Evolutionary conservation across 768 basidiomycete genomes (phyloP), one percentile per base, ranked within the genome.

Genomic region (Russula abietina): DNA sequence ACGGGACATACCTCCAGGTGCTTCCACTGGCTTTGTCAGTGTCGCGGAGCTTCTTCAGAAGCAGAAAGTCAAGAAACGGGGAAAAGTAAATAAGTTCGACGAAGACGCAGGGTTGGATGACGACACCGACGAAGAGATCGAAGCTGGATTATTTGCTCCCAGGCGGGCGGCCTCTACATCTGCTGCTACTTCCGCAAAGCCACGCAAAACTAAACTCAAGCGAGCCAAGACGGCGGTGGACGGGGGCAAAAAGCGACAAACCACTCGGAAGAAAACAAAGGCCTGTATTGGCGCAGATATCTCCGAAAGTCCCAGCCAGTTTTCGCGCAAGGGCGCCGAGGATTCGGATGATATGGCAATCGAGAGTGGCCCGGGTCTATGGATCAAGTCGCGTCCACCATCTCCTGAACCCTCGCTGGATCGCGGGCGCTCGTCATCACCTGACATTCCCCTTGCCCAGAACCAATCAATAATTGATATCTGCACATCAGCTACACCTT

Each of bases 1-100:
- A 61, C 79, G 88, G 64, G 91, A 93, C 69, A 84, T 93, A 30
- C 92, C 91, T 39, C 71, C 73, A 12, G 86, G 86, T n/a, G 89
- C 90, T 4, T 79, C 77, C 65, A 81, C 78, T 2, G 85, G 86
- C 1, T 94, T 94, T 71, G 82, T 92, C 22, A 80, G 78, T 38
- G 91, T 85, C 12, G 80, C 80, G 2, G 80, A 87, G 26, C 74
- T 91, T 56, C 65, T 89, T 24, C 76, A 78, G 61, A 89, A 85
- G 66, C 76, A 72, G 19, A 65, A 62, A 53, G 75, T 9, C 74
- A 79, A 76, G 77, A 81, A 70, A 71, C 80, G 78, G 65, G 76
- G 74, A 62, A 41, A 72, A n/a, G 19, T 60, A 36, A 54, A 48
- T 74, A 75, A 64, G 48, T 82, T 87, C 43, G 81, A 86, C 33